Evolutionary conservation across 805 yeast genomes (phyloP).

Genomic region (Zygosaccharomyces kombuchaensis): DNA sequence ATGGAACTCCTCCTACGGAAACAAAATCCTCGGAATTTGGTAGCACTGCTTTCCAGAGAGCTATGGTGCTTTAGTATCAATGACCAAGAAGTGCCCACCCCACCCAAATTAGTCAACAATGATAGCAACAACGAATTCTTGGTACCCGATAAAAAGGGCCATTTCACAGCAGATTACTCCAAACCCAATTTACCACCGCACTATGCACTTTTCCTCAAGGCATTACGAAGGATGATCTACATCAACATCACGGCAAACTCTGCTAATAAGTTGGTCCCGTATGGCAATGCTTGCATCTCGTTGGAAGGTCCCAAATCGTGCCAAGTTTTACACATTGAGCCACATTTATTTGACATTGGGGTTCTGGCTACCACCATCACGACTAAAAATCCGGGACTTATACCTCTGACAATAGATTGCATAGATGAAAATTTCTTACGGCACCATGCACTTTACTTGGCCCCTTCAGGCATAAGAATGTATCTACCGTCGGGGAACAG

Average conservation of each 20-base stretch:
- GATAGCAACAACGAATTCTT: slow-evolving; percentile 8
- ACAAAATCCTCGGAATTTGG: slow-evolving; percentile 35
- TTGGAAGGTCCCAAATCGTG: slow-evolving; percentile 22
- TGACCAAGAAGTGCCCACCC: slow-evolving; percentile 37
- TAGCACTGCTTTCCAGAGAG: slow-evolving; percentile 39
- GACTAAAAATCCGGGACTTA: slow-evolving; percentile 32
- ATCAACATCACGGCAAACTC: slow-evolving; percentile 32
- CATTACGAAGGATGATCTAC: slow-evolving; percentile 42
- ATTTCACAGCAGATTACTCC: slow-evolving; percentile 34
- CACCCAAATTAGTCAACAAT: slow-evolving; percentile 17
- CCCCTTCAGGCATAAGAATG: slow-evolving; percentile 54
- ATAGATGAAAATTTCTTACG: slow-evolving; percentile 24
- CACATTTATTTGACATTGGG: slow-evolving; percentile 45
- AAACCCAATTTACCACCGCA: slow-evolving; percentile 38
- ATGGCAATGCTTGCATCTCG: slow-evolving; percentile 44
- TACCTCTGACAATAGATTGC: slow-evolving; percentile 31
- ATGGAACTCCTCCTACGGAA: slow-evolving; percentile 39
- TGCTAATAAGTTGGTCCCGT: slow-evolving; percentile 41
- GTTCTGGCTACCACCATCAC: slow-evolving; percentile 39
- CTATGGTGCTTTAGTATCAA: slow-evolving; percentile 43
- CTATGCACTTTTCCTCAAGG: slow-evolving; percentile 47
- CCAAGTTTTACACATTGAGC: slow-evolving; percentile 42
- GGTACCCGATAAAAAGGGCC: slow-evolving; percentile 31
- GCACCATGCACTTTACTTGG: slow-evolving; percentile 43
- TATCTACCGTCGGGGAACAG: slow-evolving; percentile 37